Base-by-base conservation (phyloP, 2,329 filamentous ascomycete genomes). In the Beauveria bassiana region DNA sequence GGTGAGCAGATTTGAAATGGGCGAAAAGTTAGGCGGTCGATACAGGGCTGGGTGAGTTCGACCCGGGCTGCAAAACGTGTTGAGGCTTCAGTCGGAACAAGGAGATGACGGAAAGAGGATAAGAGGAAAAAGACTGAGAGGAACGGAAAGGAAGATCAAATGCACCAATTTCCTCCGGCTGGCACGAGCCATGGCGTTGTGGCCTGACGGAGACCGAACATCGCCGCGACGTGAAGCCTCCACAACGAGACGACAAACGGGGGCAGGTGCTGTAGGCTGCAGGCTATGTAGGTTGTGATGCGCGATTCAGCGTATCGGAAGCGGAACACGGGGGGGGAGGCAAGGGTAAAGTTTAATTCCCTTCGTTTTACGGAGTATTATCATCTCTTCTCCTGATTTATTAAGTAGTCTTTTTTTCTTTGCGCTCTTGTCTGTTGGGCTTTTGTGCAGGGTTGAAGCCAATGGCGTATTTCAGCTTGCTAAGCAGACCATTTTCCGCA, bases 141-240 rank as follows among this genome's bases (percentile, higher is more conserved):
- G 28, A 51, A 22, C 26, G 49, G 49, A 51, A 34, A 38, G 49
- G n/a, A 51, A 51, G 28, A 28, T 38, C 34, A 34, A 51, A 20
- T n/a, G 49, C 20, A 51, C 49, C 49, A n/a, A 20, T 50, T 51
- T 51, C 18, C 49, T 54, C 51, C 51, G 51, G 51, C 51, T n/a
- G 51, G 51, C 51, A 54, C 51, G 51, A 42, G 51, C 50, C 34
- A 40, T 42, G 12, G 34, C 47, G 24, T 26, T 49, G 52, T 54
- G 52, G 52, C 52, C 52, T 54, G 52, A 54, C 52, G 52, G 52
- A 54, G 52, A 54, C 52, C 52, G 52, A 54, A 54, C 52, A 54
- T 54, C 52, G 52, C 52, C 52, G 52, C 52, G 52, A 54, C 40
- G 38, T 54, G 20, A 28, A 54, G 31, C 24, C 22, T 49, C 52